Percentiles rank a stretch among this genome's conserved stretches.
Conservation (phyloP, 1,284 basidiomycete genomes). For the Moniliophthora roreri region DNA sequence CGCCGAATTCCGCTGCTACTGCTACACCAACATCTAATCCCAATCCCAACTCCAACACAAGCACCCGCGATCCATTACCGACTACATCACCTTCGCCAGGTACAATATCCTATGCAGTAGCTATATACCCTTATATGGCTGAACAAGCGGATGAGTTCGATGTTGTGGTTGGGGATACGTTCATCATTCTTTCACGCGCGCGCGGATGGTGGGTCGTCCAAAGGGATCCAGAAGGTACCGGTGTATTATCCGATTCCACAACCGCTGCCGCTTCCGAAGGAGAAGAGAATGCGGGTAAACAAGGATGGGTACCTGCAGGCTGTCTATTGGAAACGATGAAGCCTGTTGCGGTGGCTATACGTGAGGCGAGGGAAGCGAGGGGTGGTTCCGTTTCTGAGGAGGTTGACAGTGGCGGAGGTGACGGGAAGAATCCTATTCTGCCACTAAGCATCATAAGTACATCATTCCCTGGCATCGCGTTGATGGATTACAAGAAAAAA, state of each 20-base stretch:
- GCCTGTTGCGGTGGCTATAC: conserved; percentile 75
- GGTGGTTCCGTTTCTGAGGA: conserved; percentile 42
- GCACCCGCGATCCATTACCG: conserved; percentile 29
- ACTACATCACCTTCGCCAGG: conserved; percentile 38
- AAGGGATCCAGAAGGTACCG: conserved; percentile 85
- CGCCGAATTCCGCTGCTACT: no score
- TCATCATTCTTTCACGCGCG: conserved; percentile 90
- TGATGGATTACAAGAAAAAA: conserved; percentile 94
- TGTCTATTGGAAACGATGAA: conserved; percentile 92
- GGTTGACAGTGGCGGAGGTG: conserved; percentile 40
- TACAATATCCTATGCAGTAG: conserved; percentile 86
- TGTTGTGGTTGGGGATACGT: conserved; percentile 90
- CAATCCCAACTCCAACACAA: conserved; percentile 10
- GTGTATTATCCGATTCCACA: no score
- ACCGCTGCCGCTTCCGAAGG: no score
- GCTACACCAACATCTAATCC: no score
- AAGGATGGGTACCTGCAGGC: conserved; percentile 90
- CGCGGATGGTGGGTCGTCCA: conserved; percentile 99
- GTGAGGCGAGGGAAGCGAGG: conserved; percentile 67
- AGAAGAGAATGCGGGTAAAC: conserved; percentile 57
- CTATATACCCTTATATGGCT: conserved; percentile 94
- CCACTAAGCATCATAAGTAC: conserved; percentile 89
- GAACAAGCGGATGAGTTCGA: conserved; percentile 98
- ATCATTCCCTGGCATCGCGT: conserved; percentile 89
- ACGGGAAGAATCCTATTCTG: conserved; percentile 73